Evolutionary conservation across 2,329 filamentous ascomycete species (phyloP).

Genomic region (Exophiala spinifera): DNA sequence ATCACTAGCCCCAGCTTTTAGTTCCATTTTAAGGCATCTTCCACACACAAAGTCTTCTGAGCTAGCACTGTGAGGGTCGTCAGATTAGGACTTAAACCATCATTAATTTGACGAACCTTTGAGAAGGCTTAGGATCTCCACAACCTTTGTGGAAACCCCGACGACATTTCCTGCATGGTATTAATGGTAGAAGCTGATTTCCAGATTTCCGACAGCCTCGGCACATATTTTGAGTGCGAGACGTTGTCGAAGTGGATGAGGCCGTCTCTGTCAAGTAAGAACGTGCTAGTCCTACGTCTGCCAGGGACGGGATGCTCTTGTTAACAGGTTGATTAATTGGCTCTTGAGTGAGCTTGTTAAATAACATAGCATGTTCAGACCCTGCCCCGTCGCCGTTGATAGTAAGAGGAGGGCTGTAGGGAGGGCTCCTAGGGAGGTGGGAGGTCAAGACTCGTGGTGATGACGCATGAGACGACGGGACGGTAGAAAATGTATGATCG

Average conservation of each 20-base stretch:
- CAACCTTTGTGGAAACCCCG: constrained; percentile 21
- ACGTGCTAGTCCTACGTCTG: not conserved
- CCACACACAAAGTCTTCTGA: constrained; percentile 22
- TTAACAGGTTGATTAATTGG: too few relatives aligned
- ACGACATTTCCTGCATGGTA: constrained; percentile 17
- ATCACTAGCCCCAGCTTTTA: not conserved
- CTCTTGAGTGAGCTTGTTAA: not conserved
- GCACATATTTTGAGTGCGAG: constrained; percentile 13
- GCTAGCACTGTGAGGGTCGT: not conserved
- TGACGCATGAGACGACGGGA: not conserved
- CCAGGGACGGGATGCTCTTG: not conserved
- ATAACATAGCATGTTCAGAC: not conserved
- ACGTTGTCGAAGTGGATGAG: constrained; percentile 12
- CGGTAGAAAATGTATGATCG: not conserved
- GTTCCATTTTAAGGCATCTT: constrained; percentile 12
- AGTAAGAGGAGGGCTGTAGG: not conserved
- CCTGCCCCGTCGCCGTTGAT: not conserved
- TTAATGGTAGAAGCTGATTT: constrained; percentile 9
- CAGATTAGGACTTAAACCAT: too few relatives aligned
- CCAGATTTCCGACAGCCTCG: constrained; percentile 19
- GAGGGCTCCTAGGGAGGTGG: not conserved
- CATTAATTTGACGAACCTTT: constrained; percentile 6
- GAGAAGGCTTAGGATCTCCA: constrained; percentile 19
- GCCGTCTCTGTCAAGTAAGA: constrained; percentile 9
- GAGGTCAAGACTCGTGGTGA: not conserved